Evolutionary conservation across 192 early-diverging fungal species (phyloP).

Genomic region (Coemansia guatemalensis): DNA sequence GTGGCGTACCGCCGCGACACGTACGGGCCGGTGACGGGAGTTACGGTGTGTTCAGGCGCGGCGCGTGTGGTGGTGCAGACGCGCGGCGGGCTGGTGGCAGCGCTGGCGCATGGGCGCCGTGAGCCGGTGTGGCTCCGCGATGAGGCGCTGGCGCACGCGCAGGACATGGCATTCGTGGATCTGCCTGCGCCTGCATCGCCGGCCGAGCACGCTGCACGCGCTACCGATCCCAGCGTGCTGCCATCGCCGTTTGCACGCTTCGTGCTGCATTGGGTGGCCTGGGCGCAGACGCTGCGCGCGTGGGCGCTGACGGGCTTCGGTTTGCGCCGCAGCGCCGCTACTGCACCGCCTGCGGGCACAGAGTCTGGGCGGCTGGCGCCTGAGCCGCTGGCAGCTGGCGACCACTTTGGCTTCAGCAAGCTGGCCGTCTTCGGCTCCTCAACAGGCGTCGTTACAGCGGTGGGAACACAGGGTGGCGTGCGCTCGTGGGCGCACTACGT

Average conservation of each 20-base stretch:
- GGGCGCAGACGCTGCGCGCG: conserved; percentile 43
- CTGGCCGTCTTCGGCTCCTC: conserved; percentile 76
- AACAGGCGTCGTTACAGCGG: conserved; percentile 79
- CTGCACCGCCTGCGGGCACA: conserved; percentile 7
- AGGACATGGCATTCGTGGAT: conserved; percentile 75
- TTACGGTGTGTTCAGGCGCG: conserved; percentile 12
- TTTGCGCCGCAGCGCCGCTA: conserved; percentile 20
- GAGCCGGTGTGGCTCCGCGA: conserved; percentile 76
- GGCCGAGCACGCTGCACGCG: conserved; percentile 38
- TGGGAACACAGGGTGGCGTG: conserved; percentile 75
- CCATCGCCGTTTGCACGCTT: conserved; percentile 63
- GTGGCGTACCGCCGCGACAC: conserved; percentile 36
- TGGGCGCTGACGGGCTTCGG: conserved; percentile 52
- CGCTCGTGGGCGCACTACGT: conserved; percentile 77
- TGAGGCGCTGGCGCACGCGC: conserved; percentile 75
- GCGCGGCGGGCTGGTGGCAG: conserved; percentile 58
- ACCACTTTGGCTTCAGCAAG: conserved; percentile 80
- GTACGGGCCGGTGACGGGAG: conserved; percentile 40
- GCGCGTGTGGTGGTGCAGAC: conserved; percentile 58
- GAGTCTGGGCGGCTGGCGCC: neutral
- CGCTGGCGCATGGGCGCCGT: conserved; percentile 49
- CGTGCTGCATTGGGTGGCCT: conserved; percentile 58
- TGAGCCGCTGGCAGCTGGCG: conserved; percentile 14
- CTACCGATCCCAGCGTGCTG: conserved; percentile 56
- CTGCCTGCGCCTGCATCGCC: conserved; percentile 64